phyloP scores from a whole-genome alignment of 208 protist genomes.

The Trypanosoma caninum region DNA sequence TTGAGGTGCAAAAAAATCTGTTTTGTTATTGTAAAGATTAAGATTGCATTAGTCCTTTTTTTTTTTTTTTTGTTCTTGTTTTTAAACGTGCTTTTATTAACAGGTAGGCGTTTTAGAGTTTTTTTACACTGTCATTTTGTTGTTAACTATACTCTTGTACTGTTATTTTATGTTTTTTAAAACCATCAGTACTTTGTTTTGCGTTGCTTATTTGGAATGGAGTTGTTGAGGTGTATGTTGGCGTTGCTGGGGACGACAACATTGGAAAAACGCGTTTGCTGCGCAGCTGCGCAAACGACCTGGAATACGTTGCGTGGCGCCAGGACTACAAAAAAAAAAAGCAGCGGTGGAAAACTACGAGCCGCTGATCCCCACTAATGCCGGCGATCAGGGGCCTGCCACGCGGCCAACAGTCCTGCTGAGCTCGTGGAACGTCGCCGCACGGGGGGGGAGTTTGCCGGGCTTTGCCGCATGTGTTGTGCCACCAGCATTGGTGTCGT shows the following conservation, averaged over 20 bases:
- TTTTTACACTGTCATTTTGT: no score
- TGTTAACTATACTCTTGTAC: no score
- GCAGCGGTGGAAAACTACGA: conserved; percentile 91
- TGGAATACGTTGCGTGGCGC: conserved; percentile 54
- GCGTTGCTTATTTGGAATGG: conserved; percentile 7
- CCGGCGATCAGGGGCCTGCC: conserved; percentile 37
- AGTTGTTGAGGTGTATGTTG: conserved; percentile 25
- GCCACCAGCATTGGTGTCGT: not conserved
- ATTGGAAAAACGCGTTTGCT: conserved; percentile 54
- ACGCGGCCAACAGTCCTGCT: conserved; percentile 40
- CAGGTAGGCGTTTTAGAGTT: not conserved
- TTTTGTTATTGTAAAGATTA: not conserved
- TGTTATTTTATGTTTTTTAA: no score
- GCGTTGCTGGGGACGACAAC: conserved; percentile 43
- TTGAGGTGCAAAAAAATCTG: not conserved
- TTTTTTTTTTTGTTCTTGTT: not conserved
- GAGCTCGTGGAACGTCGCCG: conserved; percentile 78
- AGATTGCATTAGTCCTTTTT: no score
- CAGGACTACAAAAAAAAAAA: conserved; percentile 7
- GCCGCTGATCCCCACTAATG: conserved; percentile 25
- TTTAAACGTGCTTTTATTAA: not conserved
- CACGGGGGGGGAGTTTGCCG: conserved; percentile 95
- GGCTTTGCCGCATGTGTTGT: conserved; percentile 79
- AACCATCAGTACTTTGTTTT: not conserved
- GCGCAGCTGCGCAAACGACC: conserved; percentile 25